Evolutionary conservation across 2,329 filamentous ascomycete species (phyloP).

Genomic region (Didymosphaeria variabile): DNA sequence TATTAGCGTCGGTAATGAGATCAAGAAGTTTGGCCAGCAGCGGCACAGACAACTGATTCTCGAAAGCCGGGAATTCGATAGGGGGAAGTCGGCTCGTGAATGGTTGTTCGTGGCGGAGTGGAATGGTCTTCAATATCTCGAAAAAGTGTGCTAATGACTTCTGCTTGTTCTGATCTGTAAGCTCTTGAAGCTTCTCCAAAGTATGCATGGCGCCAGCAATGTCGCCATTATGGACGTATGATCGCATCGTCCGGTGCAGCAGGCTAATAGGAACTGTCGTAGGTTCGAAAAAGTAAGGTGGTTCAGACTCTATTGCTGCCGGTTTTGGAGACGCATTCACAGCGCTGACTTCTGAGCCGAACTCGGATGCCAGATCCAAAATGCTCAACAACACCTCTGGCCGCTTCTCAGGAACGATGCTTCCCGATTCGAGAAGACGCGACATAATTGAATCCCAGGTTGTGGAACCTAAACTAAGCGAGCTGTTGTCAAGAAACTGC

Average conservation of each 20-base stretch:
- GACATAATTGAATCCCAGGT: slow-evolving; percentile 58
- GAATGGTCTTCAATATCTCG: slow-evolving; percentile 33
- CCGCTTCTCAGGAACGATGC: slow-evolving; percentile 55
- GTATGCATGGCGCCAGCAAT: slow-evolving; percentile 49
- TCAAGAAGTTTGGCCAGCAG: slow-evolving; percentile 63
- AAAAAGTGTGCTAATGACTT: slow-evolving; percentile 56
- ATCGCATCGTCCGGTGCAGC: slow-evolving; percentile 53
- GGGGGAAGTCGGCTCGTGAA: slow-evolving; percentile 39
- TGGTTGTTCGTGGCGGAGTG: slow-evolving; percentile 29
- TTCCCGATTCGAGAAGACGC: slow-evolving; percentile 61
- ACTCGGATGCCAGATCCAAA: slow-evolving; percentile 50
- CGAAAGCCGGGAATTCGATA: slow-evolving; percentile 57
- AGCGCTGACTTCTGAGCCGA: slow-evolving; percentile 52
- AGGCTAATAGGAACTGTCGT: slow-evolving; percentile 54
- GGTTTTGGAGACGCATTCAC: slow-evolving; percentile 44
- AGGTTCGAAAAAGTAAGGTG: slow-evolving; percentile 56
- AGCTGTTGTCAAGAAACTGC: slow-evolving; percentile 47
- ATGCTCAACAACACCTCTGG: slow-evolving; percentile 55
- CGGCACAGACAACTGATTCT: slow-evolving; percentile 56
- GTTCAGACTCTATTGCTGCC: slow-evolving; percentile 24
- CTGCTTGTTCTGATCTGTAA: slow-evolving; percentile 56
- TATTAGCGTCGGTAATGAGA: slow-evolving; percentile 56
- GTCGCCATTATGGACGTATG: slow-evolving; percentile 51
- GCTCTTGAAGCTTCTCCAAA: slow-evolving; percentile 49
- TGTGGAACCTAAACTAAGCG: slow-evolving; percentile 51